Evolutionary conservation across 2,329 filamentous ascomycete genomes (phyloP).

Genomic region (Clarireedia sp.): DNA sequence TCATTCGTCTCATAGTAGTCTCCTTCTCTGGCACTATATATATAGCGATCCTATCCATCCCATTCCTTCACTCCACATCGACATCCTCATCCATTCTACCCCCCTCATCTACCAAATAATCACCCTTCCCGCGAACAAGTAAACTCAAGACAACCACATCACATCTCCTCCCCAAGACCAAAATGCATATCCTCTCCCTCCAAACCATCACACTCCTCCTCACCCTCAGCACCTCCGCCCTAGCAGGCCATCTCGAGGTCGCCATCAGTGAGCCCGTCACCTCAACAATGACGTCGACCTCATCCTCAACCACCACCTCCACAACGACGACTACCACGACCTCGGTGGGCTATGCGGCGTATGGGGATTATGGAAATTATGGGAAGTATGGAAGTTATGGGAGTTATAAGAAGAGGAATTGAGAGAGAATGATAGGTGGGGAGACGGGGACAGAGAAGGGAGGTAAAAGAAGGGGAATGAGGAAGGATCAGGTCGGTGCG

Average conservation of each 20-base stretch:
- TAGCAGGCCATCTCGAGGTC: neutral
- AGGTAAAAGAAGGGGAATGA: no score
- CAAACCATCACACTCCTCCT: neutral
- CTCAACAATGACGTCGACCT: neutral
- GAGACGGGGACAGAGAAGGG: no score
- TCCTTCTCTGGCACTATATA: neutral
- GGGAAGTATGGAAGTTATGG: conserved; percentile 7
- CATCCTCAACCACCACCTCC: neutral
- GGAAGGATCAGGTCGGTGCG: no score
- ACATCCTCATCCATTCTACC: neutral
- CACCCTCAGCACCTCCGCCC: neutral
- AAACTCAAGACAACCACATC: neutral
- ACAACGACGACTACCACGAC: neutral
- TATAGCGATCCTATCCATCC: neutral
- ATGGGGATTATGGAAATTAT: conserved; percentile 7
- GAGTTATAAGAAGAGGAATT: conserved; percentile 4
- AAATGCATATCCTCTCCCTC: neutral
- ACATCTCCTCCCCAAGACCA: neutral
- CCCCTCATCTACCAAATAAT: neutral
- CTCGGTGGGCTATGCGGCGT: neutral
- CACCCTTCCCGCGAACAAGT: neutral
- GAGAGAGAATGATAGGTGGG: no score
- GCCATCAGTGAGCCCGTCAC: neutral
- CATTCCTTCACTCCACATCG: neutral
- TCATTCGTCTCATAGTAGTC: neutral